Percentiles rank a stretch among this genome's conserved stretches.
phyloP scores from a whole-genome alignment of 164 flowering plant genomes.

The Protea cynaroides region DNA sequence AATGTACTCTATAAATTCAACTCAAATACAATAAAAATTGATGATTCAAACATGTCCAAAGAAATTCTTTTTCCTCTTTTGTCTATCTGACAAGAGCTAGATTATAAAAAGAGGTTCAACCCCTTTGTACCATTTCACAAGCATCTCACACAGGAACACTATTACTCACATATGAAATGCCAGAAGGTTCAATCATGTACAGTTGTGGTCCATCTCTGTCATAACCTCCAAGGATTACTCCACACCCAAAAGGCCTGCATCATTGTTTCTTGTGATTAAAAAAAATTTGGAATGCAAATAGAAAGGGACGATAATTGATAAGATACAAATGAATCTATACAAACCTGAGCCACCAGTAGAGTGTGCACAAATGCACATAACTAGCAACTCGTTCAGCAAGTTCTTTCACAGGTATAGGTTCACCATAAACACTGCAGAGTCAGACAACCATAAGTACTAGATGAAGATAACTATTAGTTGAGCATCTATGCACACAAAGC shows the following conservation, averaged over 20 bases:
- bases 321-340: not conserved
- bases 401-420: slow-evolving; percentile 83
- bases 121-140: not conserved
- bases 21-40: not conserved
- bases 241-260: slow-evolving; percentile 92
- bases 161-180: slow-evolving; percentile 84
- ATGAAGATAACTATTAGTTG: not conserved
- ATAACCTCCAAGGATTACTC: slow-evolving; percentile 94
- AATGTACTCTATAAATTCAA: not conserved
- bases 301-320: not conserved
- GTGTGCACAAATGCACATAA: slow-evolving; percentile 92
- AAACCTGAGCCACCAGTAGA: slow-evolving; percentile 99
- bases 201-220: slow-evolving; percentile 95
- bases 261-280: slow-evolving; percentile 7
- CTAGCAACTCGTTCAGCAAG: slow-evolving; percentile 97
- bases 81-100: not conserved
- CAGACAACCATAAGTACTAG: not conserved
- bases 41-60: not conserved
- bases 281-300: not conserved
- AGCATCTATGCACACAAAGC: not conserved
- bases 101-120: not conserved
- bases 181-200: slow-evolving; percentile 94
- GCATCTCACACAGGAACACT: not conserved
- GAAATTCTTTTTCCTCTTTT: not conserved
- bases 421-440: slow-evolving; percentile 72